Evolutionary conservation across 78 protist genomes (phyloP).

Genomic region (Dictyostelium purpureum): DNA sequence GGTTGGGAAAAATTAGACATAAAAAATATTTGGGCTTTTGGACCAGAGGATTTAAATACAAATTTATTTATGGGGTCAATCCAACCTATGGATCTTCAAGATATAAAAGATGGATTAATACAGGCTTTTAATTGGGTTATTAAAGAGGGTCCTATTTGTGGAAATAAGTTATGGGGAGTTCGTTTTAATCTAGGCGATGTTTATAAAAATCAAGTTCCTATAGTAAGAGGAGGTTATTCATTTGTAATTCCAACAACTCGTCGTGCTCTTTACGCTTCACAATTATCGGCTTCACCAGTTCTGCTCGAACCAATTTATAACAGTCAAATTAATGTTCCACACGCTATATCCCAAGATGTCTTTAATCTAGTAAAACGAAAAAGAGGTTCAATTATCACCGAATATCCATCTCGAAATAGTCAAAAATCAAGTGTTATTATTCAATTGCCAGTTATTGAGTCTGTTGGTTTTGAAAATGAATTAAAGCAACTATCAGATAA

Average conservation of each 20-base stretch:
- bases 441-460: constrained; percentile 98
- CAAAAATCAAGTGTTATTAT: constrained; percentile 92
- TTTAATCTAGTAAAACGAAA: constrained; percentile 86
- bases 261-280: constrained; percentile 90
- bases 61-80: constrained; percentile 96
- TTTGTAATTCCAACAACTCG: constrained; percentile 94
- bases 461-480: constrained; percentile 96
- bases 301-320: constrained; percentile 97
- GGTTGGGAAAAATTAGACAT: constrained; percentile 92
- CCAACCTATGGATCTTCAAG: constrained; percentile 93
- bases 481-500: not conserved
- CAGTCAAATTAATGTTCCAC: constrained; percentile 93
- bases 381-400: not conserved
- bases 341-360: constrained; percentile 92
- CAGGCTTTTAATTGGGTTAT: constrained; percentile 96
- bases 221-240: constrained; percentile 98
- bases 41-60: constrained; percentile 96
- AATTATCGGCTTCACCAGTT: constrained; percentile 89
- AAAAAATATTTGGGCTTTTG: constrained; percentile 97
- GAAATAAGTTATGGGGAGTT: constrained; percentile 96
- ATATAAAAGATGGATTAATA: constrained; percentile 96
- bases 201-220: constrained; percentile 97
- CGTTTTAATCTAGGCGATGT: constrained; percentile 94
- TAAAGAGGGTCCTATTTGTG: constrained; percentile 96
- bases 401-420: constrained; percentile 16